A percentile compares a stretch with the other conserved stretches of the same genome.
These are phyloP conservation scores for Exserohilum rostratum DNA, from an alignment of 2,329 filamentous ascomycete genomes.

Conservation along the genomic window DNA sequence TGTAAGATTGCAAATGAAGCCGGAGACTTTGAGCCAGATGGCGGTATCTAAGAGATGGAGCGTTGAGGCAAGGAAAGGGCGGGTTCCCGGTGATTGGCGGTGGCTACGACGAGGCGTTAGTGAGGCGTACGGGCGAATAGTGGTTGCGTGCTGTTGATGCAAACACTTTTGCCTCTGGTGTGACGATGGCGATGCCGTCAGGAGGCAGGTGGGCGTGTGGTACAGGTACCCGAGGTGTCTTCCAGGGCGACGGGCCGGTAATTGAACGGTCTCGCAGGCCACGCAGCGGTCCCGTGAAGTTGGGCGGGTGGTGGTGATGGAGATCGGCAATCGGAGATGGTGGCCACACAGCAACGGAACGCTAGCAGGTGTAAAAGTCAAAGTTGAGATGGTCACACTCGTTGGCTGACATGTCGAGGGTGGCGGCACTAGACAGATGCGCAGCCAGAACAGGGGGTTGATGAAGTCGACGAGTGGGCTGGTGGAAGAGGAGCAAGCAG, in stretches of 20 bases:
- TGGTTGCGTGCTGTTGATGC: slow-evolving; percentile 19
- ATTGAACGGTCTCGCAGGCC: slow-evolving; percentile 24
- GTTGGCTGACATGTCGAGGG: slow-evolving; percentile 6
- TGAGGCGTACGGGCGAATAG: slow-evolving; percentile 12
- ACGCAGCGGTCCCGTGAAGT: slow-evolving; percentile 28
- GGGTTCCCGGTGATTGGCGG: background rate
- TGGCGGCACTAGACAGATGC: slow-evolving; percentile 16
- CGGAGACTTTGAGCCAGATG: slow-evolving; percentile 17
- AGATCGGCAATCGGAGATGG: slow-evolving; percentile 40
- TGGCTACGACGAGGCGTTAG: slow-evolving; percentile 18
- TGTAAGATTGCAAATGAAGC: slow-evolving; percentile 31
- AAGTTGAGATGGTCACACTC: slow-evolving; percentile 16
- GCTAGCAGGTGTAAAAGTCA: slow-evolving; percentile 16
- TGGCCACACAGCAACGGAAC: slow-evolving; percentile 25
- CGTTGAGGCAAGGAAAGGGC: background rate
- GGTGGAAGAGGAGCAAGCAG: slow-evolving; percentile 33
- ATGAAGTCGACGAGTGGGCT: slow-evolving; percentile 37
- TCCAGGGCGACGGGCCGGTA: slow-evolving; percentile 23
- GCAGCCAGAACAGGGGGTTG: slow-evolving; percentile 25
- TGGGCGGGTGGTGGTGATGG: slow-evolving; percentile 27
- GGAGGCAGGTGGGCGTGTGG: slow-evolving; percentile 22
- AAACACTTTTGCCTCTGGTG: slow-evolving; percentile 25
- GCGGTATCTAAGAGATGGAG: background rate
- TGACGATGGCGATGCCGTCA: slow-evolving; percentile 31
- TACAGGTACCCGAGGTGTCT: slow-evolving; percentile 19